These are phyloP conservation scores for Penicillium lividum DNA, from an alignment of 495 filamentous ascomycete species.

Conservation along the genomic window DNA sequence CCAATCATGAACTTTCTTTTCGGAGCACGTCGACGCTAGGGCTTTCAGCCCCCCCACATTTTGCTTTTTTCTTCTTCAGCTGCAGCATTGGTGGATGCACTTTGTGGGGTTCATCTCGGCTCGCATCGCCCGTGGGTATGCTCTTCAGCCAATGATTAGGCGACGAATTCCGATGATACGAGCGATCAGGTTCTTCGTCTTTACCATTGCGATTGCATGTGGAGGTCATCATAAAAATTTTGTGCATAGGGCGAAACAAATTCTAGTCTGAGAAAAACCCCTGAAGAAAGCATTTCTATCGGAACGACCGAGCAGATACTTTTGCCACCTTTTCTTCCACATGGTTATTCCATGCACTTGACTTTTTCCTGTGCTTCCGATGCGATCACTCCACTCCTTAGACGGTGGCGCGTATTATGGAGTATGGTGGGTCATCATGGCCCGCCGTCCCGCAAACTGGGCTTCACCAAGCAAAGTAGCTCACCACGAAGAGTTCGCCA, in stretches of 20 bases:
- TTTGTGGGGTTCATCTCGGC: constrained; percentile 8
- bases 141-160: constrained; percentile 4
- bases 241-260: neutral
- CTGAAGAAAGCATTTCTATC: neutral
- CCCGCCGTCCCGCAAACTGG: neutral
- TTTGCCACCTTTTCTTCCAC: neutral
- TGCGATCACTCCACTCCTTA: neutral
- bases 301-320: neutral
- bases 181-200: constrained; percentile 6
- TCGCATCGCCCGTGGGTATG: constrained; percentile 12
- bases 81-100: constrained; percentile 1
- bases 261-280: neutral
- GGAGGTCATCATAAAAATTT: neutral
- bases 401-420: neutral
- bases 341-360: neutral
- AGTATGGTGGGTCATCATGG: neutral
- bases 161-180: constrained; percentile 6
- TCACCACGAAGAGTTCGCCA: too few relatives aligned
- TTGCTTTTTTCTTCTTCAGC: constrained; percentile 1
- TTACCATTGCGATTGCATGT: neutral
- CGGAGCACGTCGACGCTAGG: constrained; percentile 5
- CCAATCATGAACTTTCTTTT: constrained; percentile 5
- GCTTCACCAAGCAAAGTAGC: neutral
- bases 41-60: constrained; percentile 9
- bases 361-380: neutral